A percentile compares a stretch with the other conserved stretches of the same genome.
Conservation (phyloP, 1,139 yeast species). For the Yamadazyma siamensis region DNA sequence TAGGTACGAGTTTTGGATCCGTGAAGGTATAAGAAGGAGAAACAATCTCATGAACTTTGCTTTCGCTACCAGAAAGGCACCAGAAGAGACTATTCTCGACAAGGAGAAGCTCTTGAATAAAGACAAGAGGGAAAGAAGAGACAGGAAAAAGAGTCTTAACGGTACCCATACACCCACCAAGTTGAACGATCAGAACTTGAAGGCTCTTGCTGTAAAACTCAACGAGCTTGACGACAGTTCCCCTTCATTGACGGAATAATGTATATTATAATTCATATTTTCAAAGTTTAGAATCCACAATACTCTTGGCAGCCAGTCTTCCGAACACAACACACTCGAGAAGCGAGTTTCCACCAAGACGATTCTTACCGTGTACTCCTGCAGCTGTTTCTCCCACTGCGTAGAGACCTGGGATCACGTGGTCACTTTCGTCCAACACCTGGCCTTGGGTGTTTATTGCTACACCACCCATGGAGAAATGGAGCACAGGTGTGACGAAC, state of each 20-base stretch:
- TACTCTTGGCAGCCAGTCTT: slow-evolving; percentile 14
- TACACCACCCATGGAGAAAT: slow-evolving; percentile 41
- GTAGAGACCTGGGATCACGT: slow-evolving; percentile 21
- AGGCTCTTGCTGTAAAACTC: slow-evolving; percentile 15
- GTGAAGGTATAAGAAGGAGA: slow-evolving; percentile 74
- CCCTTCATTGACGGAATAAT: slow-evolving; percentile 6
- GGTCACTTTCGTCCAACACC: slow-evolving; percentile 19
- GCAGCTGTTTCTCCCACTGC: slow-evolving; percentile 41
- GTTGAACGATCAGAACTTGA: slow-evolving; percentile 28
- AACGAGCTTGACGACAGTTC: slow-evolving; percentile 8
- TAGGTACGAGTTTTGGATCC: slow-evolving; percentile 88
- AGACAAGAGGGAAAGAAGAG: slow-evolving; percentile 37
- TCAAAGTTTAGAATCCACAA: slow-evolving; percentile 1
- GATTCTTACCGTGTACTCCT: slow-evolving; percentile 37
- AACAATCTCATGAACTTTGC: slow-evolving; percentile 38
- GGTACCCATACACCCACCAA: slow-evolving; percentile 12
- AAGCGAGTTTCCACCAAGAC: slow-evolving; percentile 37
- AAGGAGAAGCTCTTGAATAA: slow-evolving; percentile 28
- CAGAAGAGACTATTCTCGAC: slow-evolving; percentile 14
- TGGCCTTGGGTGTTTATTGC: slow-evolving; percentile 25
- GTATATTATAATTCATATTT: not conserved
- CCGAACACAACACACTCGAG: slow-evolving; percentile 42
- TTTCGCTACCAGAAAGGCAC: slow-evolving; percentile 22
- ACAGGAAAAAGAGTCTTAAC: slow-evolving; percentile 25
- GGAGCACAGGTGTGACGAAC: slow-evolving; percentile 36